Base-by-base conservation (phyloP, 176 grass and related monocot genomes). In the Zea mays region DNA sequence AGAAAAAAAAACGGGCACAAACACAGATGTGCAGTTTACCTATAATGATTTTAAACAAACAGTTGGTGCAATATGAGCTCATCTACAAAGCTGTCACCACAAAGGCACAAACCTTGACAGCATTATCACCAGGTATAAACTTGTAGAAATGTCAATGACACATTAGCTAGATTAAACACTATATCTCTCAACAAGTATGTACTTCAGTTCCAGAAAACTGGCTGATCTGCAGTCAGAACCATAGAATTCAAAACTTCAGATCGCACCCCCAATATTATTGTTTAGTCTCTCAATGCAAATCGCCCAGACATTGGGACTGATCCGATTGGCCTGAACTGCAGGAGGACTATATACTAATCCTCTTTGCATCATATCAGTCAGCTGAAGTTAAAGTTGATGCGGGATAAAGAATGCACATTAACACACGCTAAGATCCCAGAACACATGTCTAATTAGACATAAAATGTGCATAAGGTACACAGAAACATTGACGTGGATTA, bases 11-110 rank as follows among this genome's bases (percentile, higher is more conserved):
- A 21, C n/a, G 27, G 1, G 1, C 73, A n/a, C 15, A 71, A 65
- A 52, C 41, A 83, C 8, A 79, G 14, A n/a, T 43, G 36, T 67
- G 75, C 62, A 74, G 37, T 37, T 87, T 44, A 36, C 36, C 9
- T 57, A 57, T 44, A 43, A 87, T 36, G 68, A 62, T 17, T 62
- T 36, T 37, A 51, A 83, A 87, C 27, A 57, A 77, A 71, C 12
- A 47, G 70, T 27, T 69, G 9, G 20, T 72, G 67, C 19, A 73
- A 49, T 13, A 78, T 56, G 51, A 81, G 45, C 61, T 21, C 55
- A 74, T 61, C 52, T 62, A 73, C 62, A 39, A 54, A 69, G 7
- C 63, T 55, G 10, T 8, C 41, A 81, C 27, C 16, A 65, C 10
- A 65, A 63, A 13, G 46, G 39, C 4, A 55, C 7, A 76, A 67